Conservation (phyloP, 306 rosid genomes). For the Castanopsis chinensis region DNA sequence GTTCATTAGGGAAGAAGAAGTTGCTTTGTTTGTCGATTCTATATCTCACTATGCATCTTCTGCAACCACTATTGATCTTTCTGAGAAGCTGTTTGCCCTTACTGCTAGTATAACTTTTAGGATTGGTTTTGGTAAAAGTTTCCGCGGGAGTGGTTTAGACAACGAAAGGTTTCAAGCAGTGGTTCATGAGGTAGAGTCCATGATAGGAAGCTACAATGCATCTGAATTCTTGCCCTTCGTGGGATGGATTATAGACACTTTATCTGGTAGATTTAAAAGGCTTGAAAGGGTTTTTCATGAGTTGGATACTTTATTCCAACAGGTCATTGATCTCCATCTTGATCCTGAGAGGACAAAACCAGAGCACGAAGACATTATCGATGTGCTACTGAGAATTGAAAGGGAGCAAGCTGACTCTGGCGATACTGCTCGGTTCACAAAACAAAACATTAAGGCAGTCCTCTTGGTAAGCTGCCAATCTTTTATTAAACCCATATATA, state of each 20-base stretch:
- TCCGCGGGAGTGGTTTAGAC: background rate
- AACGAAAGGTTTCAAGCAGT: constrained; percentile 1
- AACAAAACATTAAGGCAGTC: constrained; percentile 36
- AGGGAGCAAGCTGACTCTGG: constrained; percentile 27
- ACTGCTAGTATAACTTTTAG: constrained; percentile 20
- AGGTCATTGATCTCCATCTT: constrained; percentile 39
- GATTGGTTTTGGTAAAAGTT: constrained; percentile 28
- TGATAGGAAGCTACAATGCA: constrained; percentile 32
- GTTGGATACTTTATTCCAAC: constrained; percentile 32
- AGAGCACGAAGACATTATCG: constrained; percentile 39
- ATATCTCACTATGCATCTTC: constrained; percentile 17
- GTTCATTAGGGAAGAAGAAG: constrained; percentile 30
- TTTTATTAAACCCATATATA: background rate
- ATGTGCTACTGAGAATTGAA: constrained; percentile 32
- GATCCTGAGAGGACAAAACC: background rate
- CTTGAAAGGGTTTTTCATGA: constrained; percentile 24
- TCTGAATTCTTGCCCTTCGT: constrained; percentile 34
- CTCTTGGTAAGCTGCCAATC: constrained; percentile 24
- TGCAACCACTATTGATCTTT: constrained; percentile 3
- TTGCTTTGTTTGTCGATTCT: constrained; percentile 8
- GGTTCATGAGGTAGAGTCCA: constrained; percentile 2
- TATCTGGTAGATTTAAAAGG: constrained; percentile 27
- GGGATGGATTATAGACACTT: constrained; percentile 30
- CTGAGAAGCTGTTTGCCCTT: background rate
- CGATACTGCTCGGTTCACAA: background rate